Base-by-base conservation (phyloP, 192 early-diverging fungal genomes). In the Funneliformis geosporum region DNA sequence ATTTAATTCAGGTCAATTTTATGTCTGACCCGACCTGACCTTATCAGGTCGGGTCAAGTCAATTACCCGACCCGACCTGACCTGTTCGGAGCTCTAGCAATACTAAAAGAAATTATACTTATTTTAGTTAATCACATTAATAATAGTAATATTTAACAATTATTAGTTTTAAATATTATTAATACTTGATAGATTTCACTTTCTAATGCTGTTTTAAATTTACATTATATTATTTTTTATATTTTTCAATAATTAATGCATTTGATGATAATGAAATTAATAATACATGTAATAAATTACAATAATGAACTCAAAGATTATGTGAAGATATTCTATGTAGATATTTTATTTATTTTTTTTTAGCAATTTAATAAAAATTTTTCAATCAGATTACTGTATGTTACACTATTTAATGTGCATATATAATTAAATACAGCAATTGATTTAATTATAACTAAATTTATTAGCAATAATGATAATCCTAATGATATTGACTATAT, bases 331-430 rank as follows among this genome's bases (percentile, higher is more conserved):
- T 69, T 39, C 43, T n/a, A 43, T 39, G 67, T 40, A 39, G 67
- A 69, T 69, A 28, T 69, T 69, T 38, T 69, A 4, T 69, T 38
- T 39, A 69, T n/a, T n/a, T n/a, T n/a, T 21, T 9, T 38, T 69
- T 43, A 42, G 38, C 6, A 69, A 43, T 18, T 38, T 69, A 43
- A 18, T 8, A 39, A 69, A 69, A 39, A 23, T 69, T n/a, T 69
- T 43, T 69, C 67, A 69, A 69, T 69, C 40, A 43, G 40, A 69
- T 69, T n/a, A n/a, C n/a, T n/a, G n/a, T 69, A 69, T 69, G 67
- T 69, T 69, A 38, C 38, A 69, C 12, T 69, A 43, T 69, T 40
- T 39, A 40, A 69, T 69, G 40, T 69, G 21, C 16, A 69, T 69
- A 39, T 21, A 16, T 4, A 69, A 43, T 43, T 69, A 39, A 69